Evolutionary conservation across 306 rosid genomes (phyloP), one percentile per base, ranked within the genome.

Genomic region (Morella rubra): DNA sequence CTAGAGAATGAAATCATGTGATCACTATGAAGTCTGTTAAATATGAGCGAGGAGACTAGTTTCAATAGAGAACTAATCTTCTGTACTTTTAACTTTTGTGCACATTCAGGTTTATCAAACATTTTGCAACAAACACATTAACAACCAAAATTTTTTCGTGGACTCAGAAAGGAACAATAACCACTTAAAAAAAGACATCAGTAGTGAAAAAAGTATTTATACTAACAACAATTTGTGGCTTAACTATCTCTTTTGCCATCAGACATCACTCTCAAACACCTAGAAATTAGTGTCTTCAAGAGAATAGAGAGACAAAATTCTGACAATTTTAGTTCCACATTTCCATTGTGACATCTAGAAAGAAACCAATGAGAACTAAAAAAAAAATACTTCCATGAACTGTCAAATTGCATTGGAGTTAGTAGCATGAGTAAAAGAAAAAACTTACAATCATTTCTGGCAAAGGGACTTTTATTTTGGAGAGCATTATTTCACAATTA

Each of bases 401-500:
- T 14, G 69, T 62, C 69, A 62, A 40, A 40, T 40, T 7, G 47
- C 1, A 66, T 66, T 66, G 22, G 7, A 42, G 24, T 18, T 66
- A 66, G 54, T 41, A 60, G 58, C 54, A 53, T 49, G 16, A 70
- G 67, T 12, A 45, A 22, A 27, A 75, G 15, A 54, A 81, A 68
- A 47, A 74, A 83, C 91, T 85, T 85, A 87, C 91, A 49, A 87
- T 81, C 89, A 87, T 81, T 32, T 87, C 91, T 44, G 91, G 84
- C 80, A 87, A 71, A 40, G 91, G 89, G 58, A 87, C 77, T 81
- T 87, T 87, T 64, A 87, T 81, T 78, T 87, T 87, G 78, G 91
- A 83, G 37, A 87, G 89, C 91, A 87, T 87, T 73, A 87, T 87
- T 77, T 87, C 91, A 70, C 87, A 87, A 72, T 87, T 87, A 71